Evolutionary conservation across 805 yeast species (phyloP), one percentile per base, ranked within the genome.

Genomic region (Kodamaea kaohsiungensis): DNA sequence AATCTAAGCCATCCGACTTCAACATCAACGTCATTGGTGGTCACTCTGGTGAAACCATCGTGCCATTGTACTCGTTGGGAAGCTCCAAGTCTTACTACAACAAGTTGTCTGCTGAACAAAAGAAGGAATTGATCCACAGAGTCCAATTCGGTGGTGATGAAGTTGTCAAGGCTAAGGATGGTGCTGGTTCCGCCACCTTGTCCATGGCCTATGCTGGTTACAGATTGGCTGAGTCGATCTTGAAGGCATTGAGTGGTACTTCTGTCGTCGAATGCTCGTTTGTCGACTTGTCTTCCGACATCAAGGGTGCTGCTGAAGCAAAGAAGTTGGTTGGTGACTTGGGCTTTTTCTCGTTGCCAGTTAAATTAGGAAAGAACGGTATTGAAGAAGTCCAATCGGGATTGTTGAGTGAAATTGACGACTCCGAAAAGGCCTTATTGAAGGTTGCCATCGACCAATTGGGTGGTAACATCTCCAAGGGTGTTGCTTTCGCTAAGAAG

Each of bases 181-280:
- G 98, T 59, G 86, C 86, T 51, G 98, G 98, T 42, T 89, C 97
- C 48, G 98, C 98, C 54, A 92, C 98, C 38, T 80, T 92, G 61
- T 89, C 96, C 30, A 93, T 92, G 98, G 98, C 98, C 8, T 88
- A 86, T 64, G 97, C 97, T 37, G 97, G 96, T 37, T 89, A 82
- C 78, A 81, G 86, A 62, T 88, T 91, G 69, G 88, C 91, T 30
- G 86, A 83, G 59, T 67, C 77, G 62, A 71, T 76, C 55, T 66
- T 76, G 62, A 65, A 65, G 58, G 76, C 79, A 2, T 55, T 64
- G 48, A 57, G 59, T 40, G 59, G 68, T 4, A 38, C 60, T 16
- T 54, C 62, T 5, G 66, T 65, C 16, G 73, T 79, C 38, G 82
- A 81, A 61, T 80, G 84, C 57, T 76, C 84, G 33, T 82, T 75